Percentiles rank a stretch among this genome's conserved stretches.
phyloP scores from a whole-genome alignment of 1,284 basidiomycete species.

The Wolfiporia cocos region DNA sequence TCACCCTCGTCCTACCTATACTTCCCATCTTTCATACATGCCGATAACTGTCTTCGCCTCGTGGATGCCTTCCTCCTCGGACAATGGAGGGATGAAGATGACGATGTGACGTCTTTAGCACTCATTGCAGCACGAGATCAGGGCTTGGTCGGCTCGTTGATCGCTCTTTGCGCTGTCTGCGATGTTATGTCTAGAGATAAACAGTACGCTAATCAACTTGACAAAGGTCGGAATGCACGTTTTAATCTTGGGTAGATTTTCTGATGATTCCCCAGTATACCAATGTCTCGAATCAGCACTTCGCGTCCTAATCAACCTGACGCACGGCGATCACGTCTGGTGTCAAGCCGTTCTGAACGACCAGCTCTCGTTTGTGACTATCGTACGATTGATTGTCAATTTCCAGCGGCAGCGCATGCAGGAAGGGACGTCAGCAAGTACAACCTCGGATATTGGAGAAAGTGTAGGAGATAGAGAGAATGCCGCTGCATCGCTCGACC shows the following conservation, averaged over 20 bases:
- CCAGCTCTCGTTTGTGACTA: constrained; percentile 36
- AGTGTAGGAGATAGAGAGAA: constrained; percentile 15
- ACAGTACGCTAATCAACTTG: constrained; percentile 12
- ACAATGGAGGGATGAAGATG: constrained; percentile 36
- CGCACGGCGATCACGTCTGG: constrained; percentile 55
- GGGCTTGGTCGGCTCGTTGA: constrained; percentile 31
- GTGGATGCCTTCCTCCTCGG: constrained; percentile 58
- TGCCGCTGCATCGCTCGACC: constrained; percentile 44
- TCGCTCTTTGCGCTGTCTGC: constrained; percentile 40
- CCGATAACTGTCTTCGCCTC: constrained; percentile 51
- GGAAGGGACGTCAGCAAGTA: neutral
- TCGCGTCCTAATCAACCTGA: constrained; percentile 63
- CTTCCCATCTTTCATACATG: constrained; percentile 36
- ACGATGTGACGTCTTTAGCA: constrained; percentile 6
- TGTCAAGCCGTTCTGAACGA: constrained; percentile 39
- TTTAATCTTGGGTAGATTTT: neutral
- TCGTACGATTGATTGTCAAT: constrained; percentile 38
- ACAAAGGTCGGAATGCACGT: constrained; percentile 17
- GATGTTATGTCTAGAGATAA: constrained; percentile 25
- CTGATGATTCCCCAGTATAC: constrained; percentile 25
- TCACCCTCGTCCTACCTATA: constrained; percentile 18
- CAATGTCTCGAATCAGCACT: constrained; percentile 51
- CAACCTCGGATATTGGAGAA: constrained; percentile 14
- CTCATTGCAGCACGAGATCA: constrained; percentile 19
- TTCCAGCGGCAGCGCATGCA: constrained; percentile 24